Conservation (phyloP, 495 filamentous ascomycete genomes). For the Friedmanniomyces simplex region DNA sequence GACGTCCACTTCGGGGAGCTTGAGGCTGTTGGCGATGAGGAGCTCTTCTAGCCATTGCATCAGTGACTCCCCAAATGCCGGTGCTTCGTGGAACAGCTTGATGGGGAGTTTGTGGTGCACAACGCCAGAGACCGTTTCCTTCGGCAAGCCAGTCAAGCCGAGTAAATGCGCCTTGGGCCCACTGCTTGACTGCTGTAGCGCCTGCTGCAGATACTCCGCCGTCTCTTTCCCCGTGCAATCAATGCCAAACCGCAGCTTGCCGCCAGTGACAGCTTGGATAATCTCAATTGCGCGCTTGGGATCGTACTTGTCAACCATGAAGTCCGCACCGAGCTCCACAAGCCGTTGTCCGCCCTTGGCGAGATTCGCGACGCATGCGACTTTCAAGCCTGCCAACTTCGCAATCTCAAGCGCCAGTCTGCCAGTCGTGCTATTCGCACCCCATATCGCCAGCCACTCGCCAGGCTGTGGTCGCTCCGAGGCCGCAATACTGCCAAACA, state of each 20-base stretch:
- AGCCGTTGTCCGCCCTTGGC: constrained; percentile 50
- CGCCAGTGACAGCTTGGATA: constrained; percentile 42
- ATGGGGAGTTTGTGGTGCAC: constrained; percentile 53
- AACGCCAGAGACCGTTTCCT: constrained; percentile 37
- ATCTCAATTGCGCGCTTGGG: constrained; percentile 49
- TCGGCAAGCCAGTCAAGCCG: constrained; percentile 52
- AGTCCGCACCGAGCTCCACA: constrained; percentile 41
- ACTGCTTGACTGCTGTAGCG: constrained; percentile 30
- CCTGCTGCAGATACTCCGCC: constrained; percentile 40
- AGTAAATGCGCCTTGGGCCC: constrained; percentile 45
- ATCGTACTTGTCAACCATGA: constrained; percentile 53
- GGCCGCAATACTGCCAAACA: constrained; percentile 36
- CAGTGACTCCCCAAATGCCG: constrained; percentile 44
- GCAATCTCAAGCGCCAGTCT: constrained; percentile 50
- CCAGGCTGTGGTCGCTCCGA: constrained; percentile 39
- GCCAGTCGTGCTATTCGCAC: constrained; percentile 54
- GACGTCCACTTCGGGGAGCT: constrained; percentile 48
- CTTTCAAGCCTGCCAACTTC: constrained; percentile 46
- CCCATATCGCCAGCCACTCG: constrained; percentile 63
- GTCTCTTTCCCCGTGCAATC: constrained; percentile 53
- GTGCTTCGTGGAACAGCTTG: constrained; percentile 55
- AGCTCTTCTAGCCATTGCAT: constrained; percentile 52
- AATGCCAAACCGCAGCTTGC: constrained; percentile 49
- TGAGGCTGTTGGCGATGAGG: constrained; percentile 37
- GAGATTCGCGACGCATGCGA: constrained; percentile 48